Evolutionary conservation across 805 yeast species (phyloP).

Genomic region (Metschnikowia gelsemii): DNA sequence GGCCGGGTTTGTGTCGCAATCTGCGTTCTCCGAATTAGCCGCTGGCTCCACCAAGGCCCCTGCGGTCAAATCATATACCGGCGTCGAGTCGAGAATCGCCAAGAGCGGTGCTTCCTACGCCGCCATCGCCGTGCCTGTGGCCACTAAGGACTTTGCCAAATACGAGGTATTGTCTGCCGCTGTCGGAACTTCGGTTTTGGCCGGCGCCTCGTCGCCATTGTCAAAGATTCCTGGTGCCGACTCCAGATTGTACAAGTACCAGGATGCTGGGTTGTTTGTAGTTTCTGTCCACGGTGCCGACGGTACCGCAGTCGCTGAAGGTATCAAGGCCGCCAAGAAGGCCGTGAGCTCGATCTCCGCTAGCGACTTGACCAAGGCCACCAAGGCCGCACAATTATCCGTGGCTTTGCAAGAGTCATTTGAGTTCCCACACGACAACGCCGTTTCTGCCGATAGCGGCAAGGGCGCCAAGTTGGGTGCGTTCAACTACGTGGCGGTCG

Average conservation of each 20-base stretch:
- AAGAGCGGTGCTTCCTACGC: slow-evolving; percentile 66
- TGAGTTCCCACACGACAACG: slow-evolving; percentile 31
- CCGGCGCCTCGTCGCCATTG: slow-evolving; percentile 54
- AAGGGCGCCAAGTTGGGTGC: slow-evolving; percentile 43
- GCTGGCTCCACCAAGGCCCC: slow-evolving; percentile 52
- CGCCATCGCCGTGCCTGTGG: slow-evolving; percentile 77
- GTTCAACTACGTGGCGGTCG: slow-evolving; percentile 85
- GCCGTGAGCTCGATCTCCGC: slow-evolving; percentile 31
- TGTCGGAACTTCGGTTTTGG: slow-evolving; percentile 57
- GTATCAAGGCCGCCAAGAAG: slow-evolving; percentile 60
- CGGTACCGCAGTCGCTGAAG: slow-evolving; percentile 56
- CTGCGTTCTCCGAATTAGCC: slow-evolving; percentile 62
- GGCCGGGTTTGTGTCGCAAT: slow-evolving; percentile 61
- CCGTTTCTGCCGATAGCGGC: slow-evolving; percentile 36
- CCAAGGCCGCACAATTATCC: slow-evolving; percentile 42
- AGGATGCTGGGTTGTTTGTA: slow-evolving; percentile 79
- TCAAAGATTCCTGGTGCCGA: slow-evolving; percentile 48
- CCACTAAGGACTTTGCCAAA: slow-evolving; percentile 59
- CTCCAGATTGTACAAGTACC: slow-evolving; percentile 60
- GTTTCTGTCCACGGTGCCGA: slow-evolving; percentile 60
- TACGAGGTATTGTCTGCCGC: slow-evolving; percentile 71
- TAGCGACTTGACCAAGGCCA: slow-evolving; percentile 58
- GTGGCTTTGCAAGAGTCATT: slow-evolving; percentile 42
- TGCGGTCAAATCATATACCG: slow-evolving; percentile 44
- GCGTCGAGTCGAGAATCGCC: slow-evolving; percentile 69